These are phyloP conservation scores for Pythium pyrilobum DNA, from an alignment of 352 stramenopile genomes.

Conservation along the genomic window DNA sequence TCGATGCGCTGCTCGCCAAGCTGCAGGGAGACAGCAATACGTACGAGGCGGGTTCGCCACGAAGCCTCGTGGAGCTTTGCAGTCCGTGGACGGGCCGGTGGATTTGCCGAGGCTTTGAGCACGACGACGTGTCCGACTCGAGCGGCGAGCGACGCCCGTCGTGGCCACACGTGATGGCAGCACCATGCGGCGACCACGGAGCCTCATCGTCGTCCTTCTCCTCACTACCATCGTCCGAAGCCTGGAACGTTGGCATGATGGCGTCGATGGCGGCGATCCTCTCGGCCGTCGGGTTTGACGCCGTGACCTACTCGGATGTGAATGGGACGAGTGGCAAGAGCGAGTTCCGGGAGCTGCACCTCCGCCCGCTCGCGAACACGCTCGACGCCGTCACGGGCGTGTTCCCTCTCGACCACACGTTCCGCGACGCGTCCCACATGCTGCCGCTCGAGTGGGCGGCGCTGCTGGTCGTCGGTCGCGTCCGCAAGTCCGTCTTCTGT, in stretches of 20 bases:
- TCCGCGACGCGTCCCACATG: background rate
- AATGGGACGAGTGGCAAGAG: too few relatives aligned
- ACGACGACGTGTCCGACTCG: background rate
- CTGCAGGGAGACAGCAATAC: too few relatives aligned
- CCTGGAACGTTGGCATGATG: background rate
- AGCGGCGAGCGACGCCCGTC: background rate
- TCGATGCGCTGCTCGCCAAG: constrained; percentile 2
- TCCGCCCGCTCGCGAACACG: background rate
- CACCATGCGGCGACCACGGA: background rate
- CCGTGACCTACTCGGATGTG: background rate
- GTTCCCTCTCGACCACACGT: constrained; percentile 1
- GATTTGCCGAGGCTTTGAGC: constrained; percentile 2
- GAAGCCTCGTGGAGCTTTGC: background rate
- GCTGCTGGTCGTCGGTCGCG: background rate
- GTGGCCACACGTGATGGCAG: constrained; percentile 6
- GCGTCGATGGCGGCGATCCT: background rate
- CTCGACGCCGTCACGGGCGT: background rate
- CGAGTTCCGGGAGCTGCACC: too few relatives aligned
- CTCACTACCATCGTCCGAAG: background rate
- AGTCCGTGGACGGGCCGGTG: constrained; percentile 1
- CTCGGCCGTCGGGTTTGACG: background rate
- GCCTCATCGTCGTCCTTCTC: too few relatives aligned
- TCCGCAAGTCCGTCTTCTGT: background rate
- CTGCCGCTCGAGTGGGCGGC: constrained; percentile 8
- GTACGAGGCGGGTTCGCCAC: too few relatives aligned